A percentile compares a stretch with the other conserved stretches of the same genome.
Conservation (phyloP, 2,329 filamentous ascomycete species). For the Hypoxylon rubiginosum region DNA sequence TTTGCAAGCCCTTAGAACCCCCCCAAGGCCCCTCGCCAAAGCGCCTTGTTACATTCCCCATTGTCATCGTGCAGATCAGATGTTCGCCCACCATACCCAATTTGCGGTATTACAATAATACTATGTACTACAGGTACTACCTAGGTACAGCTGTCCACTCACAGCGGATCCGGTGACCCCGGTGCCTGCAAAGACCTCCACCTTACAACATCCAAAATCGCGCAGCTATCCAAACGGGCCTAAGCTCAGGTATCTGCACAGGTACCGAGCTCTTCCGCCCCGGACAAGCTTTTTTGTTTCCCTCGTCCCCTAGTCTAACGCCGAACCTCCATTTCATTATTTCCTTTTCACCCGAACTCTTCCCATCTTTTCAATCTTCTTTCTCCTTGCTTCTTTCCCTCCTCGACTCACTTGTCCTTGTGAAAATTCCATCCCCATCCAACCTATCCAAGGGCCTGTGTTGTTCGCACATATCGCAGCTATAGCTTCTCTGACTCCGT, state of each 20-base stretch:
- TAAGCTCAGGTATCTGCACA: slow-evolving; percentile 3
- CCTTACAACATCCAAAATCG: slow-evolving; percentile 54
- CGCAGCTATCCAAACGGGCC: slow-evolving; percentile 46
- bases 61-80: slow-evolving; percentile 40
- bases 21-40: too few species aligned
- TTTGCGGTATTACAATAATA: slow-evolving; percentile 46
- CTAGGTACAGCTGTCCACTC: slow-evolving; percentile 44
- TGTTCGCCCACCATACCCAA: slow-evolving; percentile 41
- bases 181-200: slow-evolving; percentile 38
- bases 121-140: too few species aligned
- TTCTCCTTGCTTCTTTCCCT: slow-evolving; percentile 42
- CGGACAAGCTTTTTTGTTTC: slow-evolving; percentile 48
- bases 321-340: slow-evolving; percentile 48
- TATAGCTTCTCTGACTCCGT: slow-evolving; percentile 43
- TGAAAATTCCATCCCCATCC: slow-evolving; percentile 40
- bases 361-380: slow-evolving; percentile 41
- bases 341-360: slow-evolving; percentile 45
- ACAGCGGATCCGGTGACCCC: slow-evolving; percentile 46
- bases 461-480: slow-evolving; percentile 54
- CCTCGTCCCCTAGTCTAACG: slow-evolving; percentile 46
- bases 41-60: slow-evolving; percentile 43
- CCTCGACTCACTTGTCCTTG: slow-evolving; percentile 55
- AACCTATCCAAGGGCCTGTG: slow-evolving; percentile 52
- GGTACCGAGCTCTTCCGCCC: slow-evolving; percentile 47
- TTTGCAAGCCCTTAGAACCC: too few species aligned